Evolutionary conservation across 352 stramenopile genomes (phyloP).

Genomic region (Phytophthora sp.): DNA sequence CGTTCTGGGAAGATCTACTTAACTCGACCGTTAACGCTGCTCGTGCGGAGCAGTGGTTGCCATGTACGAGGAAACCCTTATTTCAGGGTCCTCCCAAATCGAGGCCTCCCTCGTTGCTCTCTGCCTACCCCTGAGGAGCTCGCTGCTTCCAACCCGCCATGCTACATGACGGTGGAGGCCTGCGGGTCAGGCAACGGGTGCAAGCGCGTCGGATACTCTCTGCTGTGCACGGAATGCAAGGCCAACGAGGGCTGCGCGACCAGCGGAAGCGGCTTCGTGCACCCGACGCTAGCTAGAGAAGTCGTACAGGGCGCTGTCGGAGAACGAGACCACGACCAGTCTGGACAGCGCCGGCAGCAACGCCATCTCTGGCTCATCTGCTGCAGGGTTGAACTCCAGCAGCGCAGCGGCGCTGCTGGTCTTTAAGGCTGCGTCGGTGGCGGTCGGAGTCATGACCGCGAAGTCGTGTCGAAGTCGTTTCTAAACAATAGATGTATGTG

Average conservation of each 20-base stretch:
- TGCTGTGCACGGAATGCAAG: slow-evolving; percentile 69
- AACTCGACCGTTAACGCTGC: slow-evolving; percentile 58
- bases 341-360: slow-evolving; percentile 5
- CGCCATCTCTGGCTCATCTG: slow-evolving; percentile 6
- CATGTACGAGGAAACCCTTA: slow-evolving; percentile 55
- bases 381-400: slow-evolving; percentile 1
- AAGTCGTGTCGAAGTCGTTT: too few species aligned
- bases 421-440: slow-evolving; percentile 20
- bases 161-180: slow-evolving; percentile 63
- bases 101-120: slow-evolving; percentile 26
- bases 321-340: slow-evolving; percentile 45
- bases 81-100: slow-evolving; percentile 54
- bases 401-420: slow-evolving; percentile 8
- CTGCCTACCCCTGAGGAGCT: slow-evolving; percentile 59
- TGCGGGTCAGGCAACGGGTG: slow-evolving; percentile 64
- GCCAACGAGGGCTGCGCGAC: slow-evolving; percentile 41
- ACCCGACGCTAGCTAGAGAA: slow-evolving; percentile 71
- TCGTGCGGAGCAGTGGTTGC: slow-evolving; percentile 54
- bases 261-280: slow-evolving; percentile 53
- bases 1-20: slow-evolving; percentile 72
- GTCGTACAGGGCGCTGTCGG: slow-evolving; percentile 49
- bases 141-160: slow-evolving; percentile 60
- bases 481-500: too few species aligned
- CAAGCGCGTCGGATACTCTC: slow-evolving; percentile 71
- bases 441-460: slow-evolving; percentile 25